Evolutionary conservation across 129 eudicot species (phyloP).

Genomic region (Flaveria linearis): DNA sequence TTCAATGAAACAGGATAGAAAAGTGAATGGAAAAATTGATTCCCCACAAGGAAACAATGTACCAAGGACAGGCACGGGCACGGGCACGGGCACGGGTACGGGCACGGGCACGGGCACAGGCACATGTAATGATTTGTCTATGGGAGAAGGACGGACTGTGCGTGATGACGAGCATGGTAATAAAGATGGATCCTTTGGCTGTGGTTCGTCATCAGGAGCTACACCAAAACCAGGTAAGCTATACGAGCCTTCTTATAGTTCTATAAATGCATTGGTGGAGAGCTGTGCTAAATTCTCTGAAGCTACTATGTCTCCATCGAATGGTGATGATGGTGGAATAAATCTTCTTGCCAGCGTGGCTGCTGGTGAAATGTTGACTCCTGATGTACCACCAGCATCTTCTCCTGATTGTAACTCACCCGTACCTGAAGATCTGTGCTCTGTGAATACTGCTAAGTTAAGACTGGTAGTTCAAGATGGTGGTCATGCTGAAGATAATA

Average conservation of each 20-base stretch:
- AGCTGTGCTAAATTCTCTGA: slow-evolving; percentile 86
- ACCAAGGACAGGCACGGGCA: slow-evolving; percentile 12
- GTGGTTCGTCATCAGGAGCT: slow-evolving; percentile 37
- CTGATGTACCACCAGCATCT: slow-evolving; percentile 51
- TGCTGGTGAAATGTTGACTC: slow-evolving; percentile 79
- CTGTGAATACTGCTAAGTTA: slow-evolving; percentile 40
- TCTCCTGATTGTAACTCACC: slow-evolving; percentile 50
- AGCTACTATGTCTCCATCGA: slow-evolving; percentile 48
- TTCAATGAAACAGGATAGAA: slow-evolving; percentile 46
- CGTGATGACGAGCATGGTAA: slow-evolving; percentile 38
- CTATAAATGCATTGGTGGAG: slow-evolving; percentile 81
- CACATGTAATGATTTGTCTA: slow-evolving; percentile 40
- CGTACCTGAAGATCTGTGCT: slow-evolving; percentile 48
- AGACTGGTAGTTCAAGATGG: slow-evolving; percentile 34
- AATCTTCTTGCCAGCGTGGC: slow-evolving; percentile 96
- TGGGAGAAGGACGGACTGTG: slow-evolving; percentile 41
- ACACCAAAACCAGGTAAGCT: slow-evolving; percentile 47
- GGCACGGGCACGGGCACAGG: slow-evolving; percentile 17
- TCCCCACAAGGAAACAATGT: slow-evolving; percentile 27
- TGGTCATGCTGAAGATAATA: slow-evolving; percentile 28
- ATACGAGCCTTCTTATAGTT: slow-evolving; percentile 57
- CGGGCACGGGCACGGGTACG: too few relatives aligned
- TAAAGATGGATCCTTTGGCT: slow-evolving; percentile 34
- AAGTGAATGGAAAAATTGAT: slow-evolving; percentile 36
- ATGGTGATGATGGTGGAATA: slow-evolving; percentile 81